Conservation (phyloP, 495 filamentous ascomycete species). For the Aspergillus cavernicola region DNA sequence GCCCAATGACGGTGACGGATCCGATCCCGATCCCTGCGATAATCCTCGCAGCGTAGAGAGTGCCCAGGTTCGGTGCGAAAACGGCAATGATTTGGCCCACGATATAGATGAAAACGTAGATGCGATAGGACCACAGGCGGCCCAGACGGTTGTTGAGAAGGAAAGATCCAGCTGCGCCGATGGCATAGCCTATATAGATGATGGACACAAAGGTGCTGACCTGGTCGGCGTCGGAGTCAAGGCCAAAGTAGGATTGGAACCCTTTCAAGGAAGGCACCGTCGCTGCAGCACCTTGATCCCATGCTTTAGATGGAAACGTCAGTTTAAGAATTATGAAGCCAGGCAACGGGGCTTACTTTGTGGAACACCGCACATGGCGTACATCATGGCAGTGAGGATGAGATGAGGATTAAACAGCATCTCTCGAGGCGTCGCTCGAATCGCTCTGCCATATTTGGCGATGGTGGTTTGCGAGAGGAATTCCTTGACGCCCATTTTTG, state of each 20-base stretch:
- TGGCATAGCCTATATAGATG: background rate
- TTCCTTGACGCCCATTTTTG: too few species aligned
- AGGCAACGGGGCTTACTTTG: too few species aligned
- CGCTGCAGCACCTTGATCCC: background rate
- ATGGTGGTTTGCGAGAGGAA: too few species aligned
- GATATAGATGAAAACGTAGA: background rate
- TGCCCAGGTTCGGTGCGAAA: too few species aligned
- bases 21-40: slow-evolving; percentile 20
- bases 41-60: slow-evolving; percentile 15
- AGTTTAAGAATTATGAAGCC: too few species aligned
- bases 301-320: too few species aligned
- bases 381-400: too few species aligned
- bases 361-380: too few species aligned
- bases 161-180: background rate
- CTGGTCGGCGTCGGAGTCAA: background rate
- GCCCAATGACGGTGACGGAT: slow-evolving; percentile 12
- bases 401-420: too few species aligned
- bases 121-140: background rate
- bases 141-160: background rate
- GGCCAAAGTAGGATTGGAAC: background rate
- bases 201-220: background rate
- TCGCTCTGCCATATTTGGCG: too few species aligned
- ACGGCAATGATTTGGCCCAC: background rate
- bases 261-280: background rate
- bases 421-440: too few species aligned